Evolutionary conservation across 2,329 filamentous ascomycete genomes (phyloP), one percentile per base, ranked within the genome.

Genomic region (Myriosclerotinia duriaeana): DNA sequence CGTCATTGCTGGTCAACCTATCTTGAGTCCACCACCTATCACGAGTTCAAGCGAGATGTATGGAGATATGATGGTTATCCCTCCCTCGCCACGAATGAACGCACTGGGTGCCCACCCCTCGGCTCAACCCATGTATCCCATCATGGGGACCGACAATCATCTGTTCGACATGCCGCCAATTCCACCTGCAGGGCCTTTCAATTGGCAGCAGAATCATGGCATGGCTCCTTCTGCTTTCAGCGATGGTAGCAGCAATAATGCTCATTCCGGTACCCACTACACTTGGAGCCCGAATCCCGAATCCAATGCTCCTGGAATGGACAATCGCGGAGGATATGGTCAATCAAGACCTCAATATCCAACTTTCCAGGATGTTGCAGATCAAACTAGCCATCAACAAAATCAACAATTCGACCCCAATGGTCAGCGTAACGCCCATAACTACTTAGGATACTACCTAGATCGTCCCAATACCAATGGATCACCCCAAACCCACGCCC

Each of bases 31-130:
- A 12, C 58, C 58, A 1, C 34, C 36, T 11, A 38, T 48, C 2
- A 61, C 44, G 11, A 40, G n/a, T 50, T 50, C 44, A 50, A 36
- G 26, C 15, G 20, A 46, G n/a, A 50, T 38, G 44, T n/a, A 61
- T n/a, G 44, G 46, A 26, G 46, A 50, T 22, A 38, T 61, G 58
- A 61, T 50, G 58, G 26, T 60, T 12, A 60, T 60, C 5, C 58
- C 44, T 9, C 44, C 20, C 20, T 48, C 46, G n/a, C 6, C 30
- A 36, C 34, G 30, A 38, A 60, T 60, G 58, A 20, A 17, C n/a
- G 22, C 9, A 34, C 38, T 60, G 44, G 58, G 58, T 38, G 58
- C 22, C 11, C 50, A 60, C 30, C 58, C 58, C 34, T 36, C 8
- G 15, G 44, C 26, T 8, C 56, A 48, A 22, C 42, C 30, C 26